phyloP scores from a whole-genome alignment of 345 rosid species.

The Acer campestre region DNA sequence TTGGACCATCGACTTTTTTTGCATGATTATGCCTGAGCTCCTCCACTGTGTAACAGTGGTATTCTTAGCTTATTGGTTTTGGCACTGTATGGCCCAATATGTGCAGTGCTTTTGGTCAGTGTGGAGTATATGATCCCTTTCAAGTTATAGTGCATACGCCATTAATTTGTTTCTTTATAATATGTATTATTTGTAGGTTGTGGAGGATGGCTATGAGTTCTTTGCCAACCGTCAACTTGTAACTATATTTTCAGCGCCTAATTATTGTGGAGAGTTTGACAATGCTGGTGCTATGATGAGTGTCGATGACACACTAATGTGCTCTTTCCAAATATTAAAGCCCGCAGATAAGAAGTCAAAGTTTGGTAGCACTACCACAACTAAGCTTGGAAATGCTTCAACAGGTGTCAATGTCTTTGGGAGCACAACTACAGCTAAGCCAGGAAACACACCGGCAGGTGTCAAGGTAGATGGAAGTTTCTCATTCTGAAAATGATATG shows the following conservation, averaged over 20 bases:
- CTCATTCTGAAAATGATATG: background rate
- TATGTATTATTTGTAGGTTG: conserved; percentile 55
- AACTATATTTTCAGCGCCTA: conserved; percentile 85
- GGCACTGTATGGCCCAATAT: conserved; percentile 9
- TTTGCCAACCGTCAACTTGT: conserved; percentile 84
- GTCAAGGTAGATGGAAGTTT: conserved; percentile 46
- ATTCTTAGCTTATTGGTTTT: conserved; percentile 4
- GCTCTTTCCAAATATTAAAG: conserved; percentile 84
- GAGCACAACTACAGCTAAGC: conserved; percentile 44
- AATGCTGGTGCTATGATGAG: conserved; percentile 78
- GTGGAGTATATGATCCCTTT: background rate
- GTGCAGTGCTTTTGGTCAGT: background rate
- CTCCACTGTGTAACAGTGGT: background rate
- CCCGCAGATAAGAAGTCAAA: conserved; percentile 58
- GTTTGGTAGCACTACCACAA: conserved; percentile 38
- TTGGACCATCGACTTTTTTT: background rate
- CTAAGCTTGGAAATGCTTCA: conserved; percentile 48
- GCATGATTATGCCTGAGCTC: conserved; percentile 1
- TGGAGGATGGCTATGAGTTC: conserved; percentile 95
- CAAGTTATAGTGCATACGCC: background rate
- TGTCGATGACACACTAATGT: conserved; percentile 70
- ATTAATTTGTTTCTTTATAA: conserved; percentile 1
- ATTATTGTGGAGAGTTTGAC: conserved; percentile 90
- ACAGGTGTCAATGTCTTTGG: conserved; percentile 37
- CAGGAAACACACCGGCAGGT: conserved; percentile 51